Base-by-base conservation (phyloP, 106 monocot genomes). In the Acorus calamus region DNA sequence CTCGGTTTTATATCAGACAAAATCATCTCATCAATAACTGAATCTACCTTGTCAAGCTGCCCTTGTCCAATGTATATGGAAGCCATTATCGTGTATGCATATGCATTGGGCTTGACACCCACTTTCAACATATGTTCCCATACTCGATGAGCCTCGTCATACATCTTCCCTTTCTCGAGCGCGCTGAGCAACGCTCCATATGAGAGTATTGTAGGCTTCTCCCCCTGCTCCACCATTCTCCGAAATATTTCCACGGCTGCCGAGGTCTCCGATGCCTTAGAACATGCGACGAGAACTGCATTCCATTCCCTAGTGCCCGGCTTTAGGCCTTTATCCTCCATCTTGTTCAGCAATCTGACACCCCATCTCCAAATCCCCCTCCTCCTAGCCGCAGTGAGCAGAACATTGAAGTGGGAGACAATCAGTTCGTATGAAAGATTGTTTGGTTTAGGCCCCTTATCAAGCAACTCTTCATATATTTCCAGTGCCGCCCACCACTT, bases 401-500 rank as follows among this genome's bases (percentile, higher is more conserved):
- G 58, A 50, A 87, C 47, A 44, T 80, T 75, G 78, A 96, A 96
- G 54, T 96, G 87, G 3, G 87, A 91, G 50, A 91, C 56, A 46
- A 96, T 80, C 55, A 96, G 59, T 55, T 87, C 90, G 61, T 84
- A 77, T 4, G 96, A 87, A 6, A 91, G 53, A 70, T 85, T 91
- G 62, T 96, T 96, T 2, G 96, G 96, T 60, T 80, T 83, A 4
- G 90, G 96, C 7, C 96, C 91, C 56, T 76, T 82, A 52, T 91
- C 96, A n/a, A 96, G 55, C 66, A 96, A 70, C 47, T 96, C 96
- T 60, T 96, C 96, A 52, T 83, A 96, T 41, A 96, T 67, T 67
- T 96, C 96, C 10, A 96, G 79, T 46, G 91, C 96, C 10, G 85
- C 82, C 96, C 91, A 91, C 96, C 90, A 96, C 77, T 96, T 96